Percentiles rank a stretch among this genome's conserved stretches.
Evolutionary conservation across 2,329 filamentous ascomycete species (phyloP).

Genomic region (Zopfia rhizophila): DNA sequence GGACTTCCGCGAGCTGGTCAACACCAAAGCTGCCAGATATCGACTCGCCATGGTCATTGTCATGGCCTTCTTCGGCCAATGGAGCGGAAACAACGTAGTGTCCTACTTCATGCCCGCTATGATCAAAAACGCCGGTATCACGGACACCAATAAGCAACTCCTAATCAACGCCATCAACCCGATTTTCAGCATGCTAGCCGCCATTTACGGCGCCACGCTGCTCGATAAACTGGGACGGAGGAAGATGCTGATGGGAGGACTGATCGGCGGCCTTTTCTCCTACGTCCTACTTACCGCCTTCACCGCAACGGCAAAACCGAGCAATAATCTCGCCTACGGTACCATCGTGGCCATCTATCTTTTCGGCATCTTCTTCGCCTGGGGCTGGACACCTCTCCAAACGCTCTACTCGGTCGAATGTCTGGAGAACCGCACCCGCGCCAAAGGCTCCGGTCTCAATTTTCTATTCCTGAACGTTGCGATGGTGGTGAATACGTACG

Average conservation of each 20-base stretch:
- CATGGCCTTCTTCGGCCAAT: conserved; percentile 56
- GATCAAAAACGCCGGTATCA: conserved; percentile 52
- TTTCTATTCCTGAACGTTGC: conserved; percentile 47
- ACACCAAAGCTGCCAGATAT: conserved; percentile 45
- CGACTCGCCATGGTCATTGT: conserved; percentile 52
- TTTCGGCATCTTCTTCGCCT: conserved; percentile 53
- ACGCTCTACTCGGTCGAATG: conserved; percentile 53
- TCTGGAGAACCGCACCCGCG: conserved; percentile 52
- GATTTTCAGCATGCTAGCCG: conserved; percentile 51
- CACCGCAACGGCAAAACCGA: conserved; percentile 37
- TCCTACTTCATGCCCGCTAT: conserved; percentile 47
- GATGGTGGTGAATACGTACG: conserved; percentile 47
- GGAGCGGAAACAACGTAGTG: conserved; percentile 53
- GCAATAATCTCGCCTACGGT: conserved; percentile 47
- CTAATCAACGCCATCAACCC: conserved; percentile 55
- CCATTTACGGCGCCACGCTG: conserved; percentile 51
- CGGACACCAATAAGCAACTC: conserved; percentile 47
- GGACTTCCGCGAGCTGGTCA: conserved; percentile 45
- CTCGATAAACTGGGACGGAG: conserved; percentile 45
- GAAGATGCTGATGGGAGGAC: conserved; percentile 50
- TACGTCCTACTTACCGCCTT: conserved; percentile 52
- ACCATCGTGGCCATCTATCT: conserved; percentile 54
- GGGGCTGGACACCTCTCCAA: conserved; percentile 54
- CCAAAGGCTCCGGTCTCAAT: conserved; percentile 49
- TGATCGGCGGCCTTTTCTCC: conserved; percentile 44